Evolutionary conservation across 1,284 basidiomycete genomes (phyloP).

Genomic region (Gomphus bonarii): DNA sequence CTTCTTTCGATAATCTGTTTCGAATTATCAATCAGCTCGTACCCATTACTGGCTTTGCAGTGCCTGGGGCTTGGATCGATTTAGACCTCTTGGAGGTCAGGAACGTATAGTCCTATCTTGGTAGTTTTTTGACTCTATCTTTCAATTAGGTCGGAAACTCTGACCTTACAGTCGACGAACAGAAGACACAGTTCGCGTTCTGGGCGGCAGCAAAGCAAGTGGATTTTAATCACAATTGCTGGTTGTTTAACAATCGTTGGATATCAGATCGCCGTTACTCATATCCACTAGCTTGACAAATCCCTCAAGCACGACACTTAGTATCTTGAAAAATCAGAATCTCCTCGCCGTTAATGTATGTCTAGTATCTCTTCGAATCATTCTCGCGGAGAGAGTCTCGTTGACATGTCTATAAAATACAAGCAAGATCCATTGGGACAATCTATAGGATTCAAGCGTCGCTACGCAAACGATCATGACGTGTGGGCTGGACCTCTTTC

Average conservation of each 20-base stretch:
- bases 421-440: slow-evolving; percentile 39
- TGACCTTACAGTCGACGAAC: slow-evolving; percentile 31
- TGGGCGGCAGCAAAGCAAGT: slow-evolving; percentile 35
- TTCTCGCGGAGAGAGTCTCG: not conserved
- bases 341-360: slow-evolving; percentile 34
- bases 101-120: not conserved
- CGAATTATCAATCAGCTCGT: slow-evolving; percentile 42
- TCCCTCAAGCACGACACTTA: slow-evolving; percentile 24
- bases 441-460: slow-evolving; percentile 35
- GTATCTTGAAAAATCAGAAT: slow-evolving; percentile 30
- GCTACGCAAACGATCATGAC: slow-evolving; percentile 39
- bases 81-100: slow-evolving; percentile 36
- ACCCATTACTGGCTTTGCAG: slow-evolving; percentile 35
- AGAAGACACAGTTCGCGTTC: slow-evolving; percentile 38
- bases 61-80: slow-evolving; percentile 36
- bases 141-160: slow-evolving; percentile 24
- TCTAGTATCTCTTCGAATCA: not conserved
- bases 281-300: slow-evolving; percentile 33
- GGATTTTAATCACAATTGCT: not conserved
- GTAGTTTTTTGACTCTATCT: not conserved
- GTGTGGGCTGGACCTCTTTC: slow-evolving; percentile 39
- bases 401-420: slow-evolving; percentile 6
- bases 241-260: not conserved
- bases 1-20: slow-evolving; percentile 35
- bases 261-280: slow-evolving; percentile 31